Conservation (phyloP, 163 green algal genomes). For the Scenedesmus sp. region DNA sequence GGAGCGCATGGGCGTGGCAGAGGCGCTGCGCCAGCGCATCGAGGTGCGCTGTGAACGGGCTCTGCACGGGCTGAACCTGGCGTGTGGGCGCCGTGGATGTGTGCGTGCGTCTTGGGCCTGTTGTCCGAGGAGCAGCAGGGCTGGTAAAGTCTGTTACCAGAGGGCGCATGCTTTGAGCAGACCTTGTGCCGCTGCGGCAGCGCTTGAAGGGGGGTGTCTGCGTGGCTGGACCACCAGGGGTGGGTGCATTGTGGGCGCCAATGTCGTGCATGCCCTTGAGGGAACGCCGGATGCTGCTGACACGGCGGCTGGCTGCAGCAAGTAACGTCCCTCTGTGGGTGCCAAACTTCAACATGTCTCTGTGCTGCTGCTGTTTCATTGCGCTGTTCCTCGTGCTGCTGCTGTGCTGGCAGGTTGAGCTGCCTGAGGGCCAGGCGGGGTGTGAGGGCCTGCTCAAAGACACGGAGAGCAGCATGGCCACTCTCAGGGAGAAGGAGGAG, state of each 20-base stretch:
- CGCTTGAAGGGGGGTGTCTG: no score
- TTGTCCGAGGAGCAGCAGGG: no score
- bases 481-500: neutral
- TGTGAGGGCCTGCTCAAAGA: neutral
- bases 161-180: no score
- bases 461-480: neutral
- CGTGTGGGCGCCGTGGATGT: no score
- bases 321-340: neutral
- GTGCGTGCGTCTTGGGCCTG: no score
- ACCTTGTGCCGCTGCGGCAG: no score
- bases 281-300: no score
- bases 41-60: neutral
- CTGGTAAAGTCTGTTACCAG: no score
- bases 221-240: no score
- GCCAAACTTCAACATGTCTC: neutral
- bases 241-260: no score
- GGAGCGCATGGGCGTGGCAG: neutral
- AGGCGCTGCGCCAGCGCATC: neutral
- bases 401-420: constrained; percentile 24
- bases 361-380: neutral
- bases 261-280: no score
- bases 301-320: neutral
- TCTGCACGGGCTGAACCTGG: no score
- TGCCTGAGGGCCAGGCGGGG: neutral
- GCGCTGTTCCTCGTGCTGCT: neutral